Conservation (phyloP, 495 filamentous ascomycete species). For the Xeromyces bisporus region DNA sequence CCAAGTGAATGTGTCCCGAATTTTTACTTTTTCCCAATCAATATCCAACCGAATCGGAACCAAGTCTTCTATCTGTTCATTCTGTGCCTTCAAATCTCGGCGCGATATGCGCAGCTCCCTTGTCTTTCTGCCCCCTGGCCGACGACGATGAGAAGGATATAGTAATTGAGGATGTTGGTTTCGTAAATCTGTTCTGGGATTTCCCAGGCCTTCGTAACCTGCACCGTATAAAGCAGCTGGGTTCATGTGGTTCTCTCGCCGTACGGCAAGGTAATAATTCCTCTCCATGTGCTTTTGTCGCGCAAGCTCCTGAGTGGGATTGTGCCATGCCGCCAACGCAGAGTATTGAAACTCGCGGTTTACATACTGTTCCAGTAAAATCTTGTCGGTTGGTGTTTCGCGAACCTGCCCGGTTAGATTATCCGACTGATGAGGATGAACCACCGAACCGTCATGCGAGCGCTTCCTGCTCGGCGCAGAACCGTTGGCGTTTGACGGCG, state of each 20-base stretch:
- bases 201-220: slow-evolving; percentile 83
- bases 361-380: slow-evolving; percentile 59
- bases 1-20: slow-evolving; percentile 97
- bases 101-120: slow-evolving; percentile 51
- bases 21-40: slow-evolving; percentile 87
- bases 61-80: slow-evolving; percentile 76
- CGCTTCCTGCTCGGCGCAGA: slow-evolving; percentile 35
- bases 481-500: slow-evolving; percentile 24
- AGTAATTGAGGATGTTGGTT: slow-evolving; percentile 40
- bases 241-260: slow-evolving; percentile 33
- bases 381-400: slow-evolving; percentile 30
- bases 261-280: slow-evolving; percentile 32
- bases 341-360: slow-evolving; percentile 59
- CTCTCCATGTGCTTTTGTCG: slow-evolving; percentile 37
- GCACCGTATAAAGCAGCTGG: slow-evolving; percentile 53
- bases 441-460: slow-evolving; percentile 40
- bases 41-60: slow-evolving; percentile 86
- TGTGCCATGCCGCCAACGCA: slow-evolving; percentile 28
- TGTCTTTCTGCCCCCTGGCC: slow-evolving; percentile 57
- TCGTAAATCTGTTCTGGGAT: slow-evolving; percentile 54
- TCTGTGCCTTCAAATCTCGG: slow-evolving; percentile 66
- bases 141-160: slow-evolving; percentile 57
- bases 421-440: slow-evolving; percentile 14
- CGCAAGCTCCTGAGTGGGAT: slow-evolving; percentile 29
- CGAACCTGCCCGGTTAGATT: slow-evolving; percentile 18